These are phyloP conservation scores for Pythium pyrilobum DNA, from an alignment of 352 stramenopile genomes.

Conservation along the genomic window DNA sequence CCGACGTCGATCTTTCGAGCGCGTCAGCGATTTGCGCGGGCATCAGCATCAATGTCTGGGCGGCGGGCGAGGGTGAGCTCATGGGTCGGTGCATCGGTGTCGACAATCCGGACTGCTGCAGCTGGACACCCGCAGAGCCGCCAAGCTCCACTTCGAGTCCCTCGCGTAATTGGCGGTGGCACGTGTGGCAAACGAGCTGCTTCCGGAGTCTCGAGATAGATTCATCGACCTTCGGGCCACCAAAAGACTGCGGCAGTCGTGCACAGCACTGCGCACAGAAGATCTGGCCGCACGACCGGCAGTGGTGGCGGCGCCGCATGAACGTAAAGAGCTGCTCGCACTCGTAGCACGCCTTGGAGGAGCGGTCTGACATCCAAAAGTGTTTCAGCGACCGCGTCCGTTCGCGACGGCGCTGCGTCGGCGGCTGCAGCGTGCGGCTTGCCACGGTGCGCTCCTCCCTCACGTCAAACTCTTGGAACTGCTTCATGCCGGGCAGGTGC, in stretches of 20 bases:
- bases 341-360: conserved; percentile 76
- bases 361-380: conserved; percentile 89
- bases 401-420: conserved; percentile 30
- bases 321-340: conserved; percentile 84
- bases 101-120: conserved; percentile 10
- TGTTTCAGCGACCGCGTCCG: conserved; percentile 74
- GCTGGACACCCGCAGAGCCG: not conserved
- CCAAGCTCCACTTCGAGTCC: conserved; percentile 72
- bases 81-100: conserved; percentile 20
- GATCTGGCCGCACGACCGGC: conserved; percentile 81
- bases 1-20: conserved; percentile 52
- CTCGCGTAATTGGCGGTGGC: conserved; percentile 74
- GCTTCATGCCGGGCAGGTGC: conserved; percentile 57
- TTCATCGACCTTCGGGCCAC: conserved; percentile 66
- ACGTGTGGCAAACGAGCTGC: conserved; percentile 83
- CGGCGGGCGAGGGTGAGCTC: conserved; percentile 20
- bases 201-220: conserved; percentile 73
- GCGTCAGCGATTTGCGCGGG: conserved; percentile 66
- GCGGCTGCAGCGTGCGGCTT: conserved; percentile 9
- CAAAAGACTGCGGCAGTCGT: conserved; percentile 72
- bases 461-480: conserved; percentile 32
- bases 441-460: conserved; percentile 3
- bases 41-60: conserved; percentile 72
- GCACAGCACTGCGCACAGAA: conserved; percentile 83
- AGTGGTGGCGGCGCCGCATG: conserved; percentile 73